These are phyloP conservation scores for Chondrostereum purpureum DNA, from an alignment of 1,284 basidiomycete species.

Conservation along the genomic window DNA sequence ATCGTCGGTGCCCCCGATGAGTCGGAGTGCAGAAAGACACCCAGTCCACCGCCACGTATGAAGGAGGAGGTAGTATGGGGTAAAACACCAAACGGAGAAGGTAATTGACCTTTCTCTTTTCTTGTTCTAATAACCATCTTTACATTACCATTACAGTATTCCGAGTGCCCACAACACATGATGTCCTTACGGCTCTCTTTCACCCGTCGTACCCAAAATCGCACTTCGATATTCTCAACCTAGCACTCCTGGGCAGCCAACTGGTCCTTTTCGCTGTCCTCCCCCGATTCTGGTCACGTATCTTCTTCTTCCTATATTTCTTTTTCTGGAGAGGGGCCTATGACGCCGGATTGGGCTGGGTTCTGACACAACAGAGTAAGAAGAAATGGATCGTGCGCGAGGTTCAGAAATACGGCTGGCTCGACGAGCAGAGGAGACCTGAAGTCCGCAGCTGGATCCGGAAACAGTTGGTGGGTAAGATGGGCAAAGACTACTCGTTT, in stretches of 20 bases:
- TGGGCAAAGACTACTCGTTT: conserved; percentile 92
- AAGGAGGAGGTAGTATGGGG: conserved; percentile 8
- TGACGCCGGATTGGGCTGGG: conserved; percentile 90
- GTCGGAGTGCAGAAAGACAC: background rate
- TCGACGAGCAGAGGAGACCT: conserved; percentile 68
- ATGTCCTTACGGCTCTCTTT: conserved; percentile 88
- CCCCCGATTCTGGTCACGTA: conserved; percentile 45
- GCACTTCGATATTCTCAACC: conserved; percentile 84
- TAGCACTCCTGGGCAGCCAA: conserved; percentile 75
- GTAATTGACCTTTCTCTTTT: background rate
- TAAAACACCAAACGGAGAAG: conserved; percentile 7
- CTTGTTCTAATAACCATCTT: conserved; percentile 6
- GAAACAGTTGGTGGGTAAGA: conserved; percentile 83
- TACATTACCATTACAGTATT: conserved; percentile 57
- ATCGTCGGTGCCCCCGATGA: background rate
- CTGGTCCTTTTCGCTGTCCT: conserved; percentile 71
- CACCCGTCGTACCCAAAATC: conserved; percentile 88
- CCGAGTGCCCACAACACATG: conserved; percentile 90
- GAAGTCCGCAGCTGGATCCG: conserved; percentile 76
- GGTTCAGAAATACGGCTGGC: conserved; percentile 79
- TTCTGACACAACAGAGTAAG: conserved; percentile 92
- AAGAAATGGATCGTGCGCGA: conserved; percentile 87
- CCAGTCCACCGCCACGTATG: background rate
- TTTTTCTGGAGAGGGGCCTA: conserved; percentile 91
- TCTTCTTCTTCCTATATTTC: conserved; percentile 84